A percentile compares a stretch with the other conserved stretches of the same genome.
These are phyloP conservation scores for Chlamydomonas applanata DNA, from an alignment of 139 green algal genomes.

Conservation along the genomic window DNA sequence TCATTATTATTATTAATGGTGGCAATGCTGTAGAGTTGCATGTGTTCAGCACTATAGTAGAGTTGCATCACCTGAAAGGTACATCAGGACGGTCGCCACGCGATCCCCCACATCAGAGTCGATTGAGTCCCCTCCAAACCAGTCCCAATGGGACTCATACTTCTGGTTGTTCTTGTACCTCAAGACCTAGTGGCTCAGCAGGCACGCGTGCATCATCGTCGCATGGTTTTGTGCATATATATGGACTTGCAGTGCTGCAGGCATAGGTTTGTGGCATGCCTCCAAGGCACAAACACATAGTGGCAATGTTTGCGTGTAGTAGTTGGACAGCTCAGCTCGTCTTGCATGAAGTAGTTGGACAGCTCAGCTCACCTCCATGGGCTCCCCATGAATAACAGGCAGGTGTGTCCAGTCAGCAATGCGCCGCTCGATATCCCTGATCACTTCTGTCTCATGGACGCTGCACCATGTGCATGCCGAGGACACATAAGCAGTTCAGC, in stretches of 20 bases:
- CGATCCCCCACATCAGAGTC: background rate
- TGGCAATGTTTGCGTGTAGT: too few species aligned
- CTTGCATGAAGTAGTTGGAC: too few species aligned
- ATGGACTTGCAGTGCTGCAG: too few species aligned
- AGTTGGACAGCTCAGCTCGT: too few species aligned
- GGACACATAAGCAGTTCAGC: background rate
- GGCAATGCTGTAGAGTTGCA: too few species aligned
- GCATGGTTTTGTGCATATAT: too few species aligned
- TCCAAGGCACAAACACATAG: too few species aligned
- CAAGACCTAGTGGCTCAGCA: slow-evolving; percentile 24
- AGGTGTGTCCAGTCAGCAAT: slow-evolving; percentile 26
- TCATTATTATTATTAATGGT: too few species aligned
- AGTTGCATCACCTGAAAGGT: slow-evolving; percentile 53
- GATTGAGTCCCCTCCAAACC: slow-evolving; percentile 10
- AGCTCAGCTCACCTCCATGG: slow-evolving; percentile 30
- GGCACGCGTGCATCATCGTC: too few species aligned
- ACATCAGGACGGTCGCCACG: slow-evolving; percentile 68
- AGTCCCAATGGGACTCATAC: slow-evolving; percentile 40
- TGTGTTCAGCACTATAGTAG: too few species aligned
- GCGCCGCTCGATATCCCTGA: slow-evolving; percentile 25
- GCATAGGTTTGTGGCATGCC: too few species aligned
- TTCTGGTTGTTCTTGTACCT: slow-evolving; percentile 42
- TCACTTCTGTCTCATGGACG: slow-evolving; percentile 4
- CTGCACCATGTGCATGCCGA: slow-evolving; percentile 2
- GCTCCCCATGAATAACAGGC: slow-evolving; percentile 20